Evolutionary conservation across 805 yeast genomes (phyloP), one percentile per base, ranked within the genome.

Genomic region (Myxozyma geophila): DNA sequence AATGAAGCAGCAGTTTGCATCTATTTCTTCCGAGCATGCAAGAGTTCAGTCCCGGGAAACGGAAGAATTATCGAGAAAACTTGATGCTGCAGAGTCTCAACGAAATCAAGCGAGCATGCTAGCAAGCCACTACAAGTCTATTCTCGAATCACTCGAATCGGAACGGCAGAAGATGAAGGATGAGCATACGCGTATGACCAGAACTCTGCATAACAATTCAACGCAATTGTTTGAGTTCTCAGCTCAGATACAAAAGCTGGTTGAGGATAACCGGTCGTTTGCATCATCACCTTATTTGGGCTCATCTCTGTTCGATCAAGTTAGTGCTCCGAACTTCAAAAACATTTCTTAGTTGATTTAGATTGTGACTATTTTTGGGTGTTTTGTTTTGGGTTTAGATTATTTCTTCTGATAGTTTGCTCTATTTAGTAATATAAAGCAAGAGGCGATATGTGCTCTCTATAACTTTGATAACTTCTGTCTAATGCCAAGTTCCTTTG

Each of bases 191-290:
- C 35, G 54, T 6, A 36, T 62, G 50, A 41, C 57, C 5, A 28
- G 35, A 1, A n/a, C 57, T 7, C 39, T 53, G 28, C 59, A 37
- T 19, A 36, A n/a, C 51, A 57, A 21, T 54, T 57, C 49, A 62
- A 48, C n/a, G 39, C 33, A 28, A 60, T 35, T 50, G 39, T 48
- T 55, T 4, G 64, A 56, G 23, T 63, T 60, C 50, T 55, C 52
- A 13, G 33, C 55, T 10, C 66, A 57, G 17, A 37, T 64, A 10
- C 65, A 64, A 48, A 33, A 54, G 28, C 63, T 65, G 33, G 60
- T 59, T 13, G 62, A 35, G n/a, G 40, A 35, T 35, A 60, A 40
- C 36, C 44, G 33, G 35, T 9, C 63, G 17, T 65, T 66, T 41
- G 15, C 60, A 10, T 37, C 58, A 10, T 41, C 49, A 6, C 57